These are phyloP conservation scores for Ulota crispa DNA, from an alignment of 225 moss, liverwort and hornwort genomes.

Conservation along the genomic window DNA sequence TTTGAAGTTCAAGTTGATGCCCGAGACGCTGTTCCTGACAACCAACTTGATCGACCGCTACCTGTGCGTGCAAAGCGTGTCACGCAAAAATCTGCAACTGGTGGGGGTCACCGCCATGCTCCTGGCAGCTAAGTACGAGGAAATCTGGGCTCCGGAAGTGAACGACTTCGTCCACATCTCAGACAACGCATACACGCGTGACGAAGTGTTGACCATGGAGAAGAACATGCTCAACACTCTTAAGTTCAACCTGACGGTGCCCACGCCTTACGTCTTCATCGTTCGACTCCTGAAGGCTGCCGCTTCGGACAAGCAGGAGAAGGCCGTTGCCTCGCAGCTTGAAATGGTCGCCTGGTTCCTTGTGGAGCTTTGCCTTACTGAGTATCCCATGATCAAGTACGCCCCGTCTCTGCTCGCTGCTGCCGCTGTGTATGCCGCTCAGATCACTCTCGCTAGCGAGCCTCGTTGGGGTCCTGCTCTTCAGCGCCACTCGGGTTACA, in stretches of 20 bases:
- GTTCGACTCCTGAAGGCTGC: conserved; percentile 86
- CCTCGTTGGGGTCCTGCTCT: conserved; percentile 78
- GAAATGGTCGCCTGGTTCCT: conserved; percentile 76
- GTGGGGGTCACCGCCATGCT: conserved; percentile 97
- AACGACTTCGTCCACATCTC: conserved; percentile 90
- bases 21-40: conserved; percentile 83
- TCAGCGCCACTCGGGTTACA: conserved; percentile 75
- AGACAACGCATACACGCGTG: conserved; percentile 78
- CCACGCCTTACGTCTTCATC: conserved; percentile 93
- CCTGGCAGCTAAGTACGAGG: conserved; percentile 92
- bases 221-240: conserved; percentile 89
- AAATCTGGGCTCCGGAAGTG: conserved; percentile 93
- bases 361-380: conserved; percentile 85
- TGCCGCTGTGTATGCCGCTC: conserved; percentile 72
- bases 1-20: conserved; percentile 89
- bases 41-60: conserved; percentile 90
- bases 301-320: conserved; percentile 69
- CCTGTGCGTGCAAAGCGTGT: conserved; percentile 61
- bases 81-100: conserved; percentile 82
- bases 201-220: conserved; percentile 89
- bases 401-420: conserved; percentile 81
- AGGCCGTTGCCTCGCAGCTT: conserved; percentile 26
- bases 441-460: conserved; percentile 47
- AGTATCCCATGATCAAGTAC: conserved; percentile 78
- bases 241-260: conserved; percentile 89